These are phyloP conservation scores for Tirmania nivea DNA, from an alignment of 495 filamentous ascomycete species.

Conservation along the genomic window DNA sequence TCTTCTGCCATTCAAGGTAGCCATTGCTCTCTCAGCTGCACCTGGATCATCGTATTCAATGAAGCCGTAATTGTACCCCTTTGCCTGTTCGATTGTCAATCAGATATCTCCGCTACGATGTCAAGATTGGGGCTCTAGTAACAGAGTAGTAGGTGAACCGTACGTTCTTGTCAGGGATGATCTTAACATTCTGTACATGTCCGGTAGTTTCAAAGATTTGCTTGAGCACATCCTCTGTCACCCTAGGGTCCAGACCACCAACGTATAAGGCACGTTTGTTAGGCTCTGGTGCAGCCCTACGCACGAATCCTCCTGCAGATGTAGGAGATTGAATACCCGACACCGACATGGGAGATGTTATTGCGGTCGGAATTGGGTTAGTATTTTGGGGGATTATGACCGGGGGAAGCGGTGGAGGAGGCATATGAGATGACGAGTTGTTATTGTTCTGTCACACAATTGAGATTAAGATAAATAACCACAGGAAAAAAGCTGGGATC, in stretches of 20 bases:
- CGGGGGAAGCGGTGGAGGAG: constrained; percentile 71
- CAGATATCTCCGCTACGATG: constrained; percentile 14
- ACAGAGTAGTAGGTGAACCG: neutral
- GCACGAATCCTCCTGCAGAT: constrained; percentile 57
- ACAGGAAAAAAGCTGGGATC: neutral
- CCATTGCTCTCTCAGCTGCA: constrained; percentile 89
- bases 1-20: constrained; percentile 80
- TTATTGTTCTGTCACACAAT: neutral
- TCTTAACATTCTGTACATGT: constrained; percentile 96
- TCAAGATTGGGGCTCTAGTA: neutral
- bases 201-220: constrained; percentile 99
- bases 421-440: constrained; percentile 41
- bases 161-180: constrained; percentile 74
- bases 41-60: constrained; percentile 97
- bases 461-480: neutral
- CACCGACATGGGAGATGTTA: constrained; percentile 65
- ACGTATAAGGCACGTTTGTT: constrained; percentile 98
- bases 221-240: constrained; percentile 87
- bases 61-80: constrained; percentile 98
- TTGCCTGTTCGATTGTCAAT: constrained; percentile 38
- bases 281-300: constrained; percentile 86
- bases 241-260: constrained; percentile 79
- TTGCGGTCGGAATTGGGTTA: constrained; percentile 84
- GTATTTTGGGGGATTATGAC: constrained; percentile 89
- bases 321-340: constrained; percentile 58